Evolutionary conservation across 805 yeast genomes (phyloP), one percentile per base, ranked within the genome.

Genomic region (Nakazawaea laoshanensis): DNA sequence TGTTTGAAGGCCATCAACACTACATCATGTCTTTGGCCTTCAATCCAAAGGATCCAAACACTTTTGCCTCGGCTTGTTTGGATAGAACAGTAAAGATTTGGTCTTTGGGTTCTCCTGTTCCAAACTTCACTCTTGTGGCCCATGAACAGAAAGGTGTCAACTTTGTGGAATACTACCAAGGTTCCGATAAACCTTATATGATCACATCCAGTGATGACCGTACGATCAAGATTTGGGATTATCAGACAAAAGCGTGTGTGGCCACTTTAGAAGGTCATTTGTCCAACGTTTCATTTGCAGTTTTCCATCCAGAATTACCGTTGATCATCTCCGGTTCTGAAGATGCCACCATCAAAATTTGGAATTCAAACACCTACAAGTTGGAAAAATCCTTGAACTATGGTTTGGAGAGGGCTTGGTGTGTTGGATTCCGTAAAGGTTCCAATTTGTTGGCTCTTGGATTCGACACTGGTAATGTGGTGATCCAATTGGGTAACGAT

Each of bases 221-320:
- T 43, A 78, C 95, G 2, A 76, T 87, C 43, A 83, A 83, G 49
- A 68, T 88, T 32, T 89, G 96, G 95, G 97, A 88, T 59, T 92
- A 92, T 52, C 99, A 92, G 68, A 86, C 96, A 27, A 92, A 92
- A 63, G 76, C 94, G 5, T 80, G 92, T 53, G 94, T 92, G 30
- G 96, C 97, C 8, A 81, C 94, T 18, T 67, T 92, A 46, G 94
- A 82, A 52, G 98, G 96, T 22, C 99, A 92, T 53, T 66, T 86
- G 45, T 74, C 94, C 28, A 92, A 92, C 55, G 98, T 92, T 27
- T 86, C 96, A 18, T 92, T 87, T 63, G 98, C 99, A 6, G 75
- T 88, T 22, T 92, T 88, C 78, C 99, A 92, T 57, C 95, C 96
- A n/a, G 94, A 89, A 50, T 68, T 92, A 50, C 98, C 98, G 15